Evolutionary conservation across 148 eudicot species (phyloP), one percentile per base, ranked within the genome.

Genomic region (Simmondsia chinensis): DNA sequence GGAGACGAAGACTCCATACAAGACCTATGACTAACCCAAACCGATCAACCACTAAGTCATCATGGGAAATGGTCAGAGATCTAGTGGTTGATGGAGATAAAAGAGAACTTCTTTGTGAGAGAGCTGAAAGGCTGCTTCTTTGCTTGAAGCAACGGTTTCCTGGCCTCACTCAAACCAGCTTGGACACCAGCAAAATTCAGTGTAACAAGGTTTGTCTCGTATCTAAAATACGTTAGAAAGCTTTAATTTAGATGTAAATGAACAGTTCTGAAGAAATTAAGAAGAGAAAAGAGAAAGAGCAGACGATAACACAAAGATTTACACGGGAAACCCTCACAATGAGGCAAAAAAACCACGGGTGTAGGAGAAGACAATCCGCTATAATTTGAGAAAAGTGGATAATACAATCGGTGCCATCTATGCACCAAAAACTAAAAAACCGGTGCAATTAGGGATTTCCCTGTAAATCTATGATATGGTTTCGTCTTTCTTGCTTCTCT

Each of bases 91-190:
- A 84, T 57, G 95, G 80, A 39, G 85, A 84, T 47, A 85, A 77
- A 52, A 61, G 80, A 9, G 91, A 63, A 16, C 53, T 77, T 49
- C 69, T 81, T 16, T 80, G 74, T 25, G 86, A 73, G 61, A 63
- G 95, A 75, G 95, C 91, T 11, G 91, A 77, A 65, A 62, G 68
- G 61, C 72, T 85, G 49, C 71, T 81, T 12, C 63, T 72, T 54
- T 77, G 78, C 72, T 65, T 81, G 59, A 85, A 78, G 45, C 83
- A 75, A 26, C 73, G 95, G 17, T 85, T 75, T 52, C 95, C 95
- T 33, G 80, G 80, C 29, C 78, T 85, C 20, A 73, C 80, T 6
- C 95, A 85, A 64, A 85, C 95, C 16, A 44, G 79, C 20, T 46
- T 85, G 34, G 95, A 85, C 52, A 65, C 83, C 43, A 72, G 59